These are phyloP conservation scores for Rhodosporidiobolus sp. DNA, from an alignment of 768 basidiomycete species.

Conservation along the genomic window DNA sequence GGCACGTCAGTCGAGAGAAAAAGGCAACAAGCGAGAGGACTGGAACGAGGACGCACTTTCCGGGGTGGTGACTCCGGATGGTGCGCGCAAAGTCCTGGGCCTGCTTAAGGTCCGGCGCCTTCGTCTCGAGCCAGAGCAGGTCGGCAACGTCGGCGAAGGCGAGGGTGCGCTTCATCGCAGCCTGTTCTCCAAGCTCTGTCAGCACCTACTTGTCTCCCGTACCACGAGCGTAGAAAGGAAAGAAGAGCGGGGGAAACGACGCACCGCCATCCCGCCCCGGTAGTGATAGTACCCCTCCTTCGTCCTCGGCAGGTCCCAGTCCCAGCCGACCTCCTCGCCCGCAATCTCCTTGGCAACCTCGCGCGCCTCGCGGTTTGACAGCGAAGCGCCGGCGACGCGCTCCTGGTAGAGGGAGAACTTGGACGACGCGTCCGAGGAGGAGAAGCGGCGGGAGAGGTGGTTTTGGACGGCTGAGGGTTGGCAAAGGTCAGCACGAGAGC, in stretches of 20 bases:
- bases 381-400: slow-evolving; percentile 57
- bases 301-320: slow-evolving; percentile 74
- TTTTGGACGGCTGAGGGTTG: slow-evolving; percentile 58
- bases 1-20: background rate
- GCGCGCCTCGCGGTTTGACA: slow-evolving; percentile 67
- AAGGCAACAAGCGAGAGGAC: background rate
- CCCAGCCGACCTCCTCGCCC: slow-evolving; percentile 72
- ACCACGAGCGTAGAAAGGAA: background rate
- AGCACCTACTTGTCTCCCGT: background rate
- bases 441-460: slow-evolving; percentile 53
- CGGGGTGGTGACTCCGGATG: slow-evolving; percentile 68
- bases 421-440: slow-evolving; percentile 53
- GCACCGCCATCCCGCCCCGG: slow-evolving; percentile 69
- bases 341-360: slow-evolving; percentile 70
- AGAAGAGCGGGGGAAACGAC: background rate
- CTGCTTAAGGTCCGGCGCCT: slow-evolving; percentile 74
- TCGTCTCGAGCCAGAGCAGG: slow-evolving; percentile 89
- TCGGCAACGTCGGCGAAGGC: slow-evolving; percentile 83
- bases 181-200: slow-evolving; percentile 48
- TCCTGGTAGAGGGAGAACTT: slow-evolving; percentile 59
- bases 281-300: slow-evolving; percentile 89
- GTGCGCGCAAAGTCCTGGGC: slow-evolving; percentile 72
- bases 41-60: slow-evolving; percentile 55
- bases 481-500: background rate
- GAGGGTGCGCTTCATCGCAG: slow-evolving; percentile 74